A percentile compares a stretch with the other conserved stretches of the same genome.
These are phyloP conservation scores for Monosporascus sp. DNA, from an alignment of 2,329 filamentous ascomycete genomes.

Conservation along the genomic window DNA sequence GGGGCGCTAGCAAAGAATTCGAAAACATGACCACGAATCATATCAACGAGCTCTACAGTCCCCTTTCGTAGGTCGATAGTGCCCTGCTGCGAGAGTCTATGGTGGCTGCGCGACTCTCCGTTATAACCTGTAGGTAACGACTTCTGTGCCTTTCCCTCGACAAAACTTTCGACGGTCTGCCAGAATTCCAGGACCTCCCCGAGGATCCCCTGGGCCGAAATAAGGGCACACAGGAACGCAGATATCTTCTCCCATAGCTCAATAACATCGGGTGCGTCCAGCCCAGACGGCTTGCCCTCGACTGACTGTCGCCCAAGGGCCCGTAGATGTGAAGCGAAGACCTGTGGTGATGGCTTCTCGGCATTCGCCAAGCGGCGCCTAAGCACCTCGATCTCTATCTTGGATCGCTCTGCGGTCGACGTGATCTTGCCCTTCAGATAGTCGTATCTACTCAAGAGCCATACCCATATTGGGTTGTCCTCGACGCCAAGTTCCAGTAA, in stretches of 20 bases:
- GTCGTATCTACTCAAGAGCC: slow-evolving; percentile 86
- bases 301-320: slow-evolving; percentile 63
- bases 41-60: slow-evolving; percentile 72
- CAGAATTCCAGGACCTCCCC: slow-evolving; percentile 91
- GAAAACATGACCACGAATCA: slow-evolving; percentile 73
- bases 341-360: slow-evolving; percentile 64
- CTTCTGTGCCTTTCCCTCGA: slow-evolving; percentile 77
- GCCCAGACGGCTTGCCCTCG: slow-evolving; percentile 53
- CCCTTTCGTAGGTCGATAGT: slow-evolving; percentile 69
- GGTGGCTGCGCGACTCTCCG: slow-evolving; percentile 74
- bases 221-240: slow-evolving; percentile 64
- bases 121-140: slow-evolving; percentile 75
- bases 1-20: slow-evolving; percentile 84
- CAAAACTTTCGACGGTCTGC: slow-evolving; percentile 86
- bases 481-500: slow-evolving; percentile 91
- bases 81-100: slow-evolving; percentile 68
- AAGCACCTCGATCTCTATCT: slow-evolving; percentile 87
- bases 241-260: slow-evolving; percentile 92
- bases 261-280: slow-evolving; percentile 76
- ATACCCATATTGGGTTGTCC: slow-evolving; percentile 94
- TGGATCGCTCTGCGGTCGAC: slow-evolving; percentile 74
- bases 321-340: slow-evolving; percentile 70
- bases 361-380: slow-evolving; percentile 71
- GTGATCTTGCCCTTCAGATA: slow-evolving; percentile 83
- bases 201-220: slow-evolving; percentile 75